Base-by-base conservation (phyloP, 306 rosid genomes). In the Acmispon strigosus region DNA sequence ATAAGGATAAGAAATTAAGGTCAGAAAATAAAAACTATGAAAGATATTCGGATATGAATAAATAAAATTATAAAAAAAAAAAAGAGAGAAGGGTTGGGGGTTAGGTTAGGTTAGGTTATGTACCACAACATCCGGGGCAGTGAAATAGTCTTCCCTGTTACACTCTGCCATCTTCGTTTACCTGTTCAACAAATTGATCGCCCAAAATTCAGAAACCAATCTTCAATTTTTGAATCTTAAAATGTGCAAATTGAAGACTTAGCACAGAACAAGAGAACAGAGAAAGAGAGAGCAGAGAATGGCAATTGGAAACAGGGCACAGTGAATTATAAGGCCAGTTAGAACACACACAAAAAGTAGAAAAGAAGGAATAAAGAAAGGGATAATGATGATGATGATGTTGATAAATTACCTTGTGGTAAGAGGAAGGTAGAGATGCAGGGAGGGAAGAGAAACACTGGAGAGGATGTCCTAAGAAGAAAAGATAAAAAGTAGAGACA, bases 141-240 rank as follows among this genome's bases (percentile, higher is more conserved):
- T 43, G 75, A 82, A 87, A 80, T 78, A 87, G 54, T 62, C 83
- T 69, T 85, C 88, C 45, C 85, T 74, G 49, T 81, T 81, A 86
- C 80, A 83, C 18, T 84, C 96, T 62, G 85, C 93, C 98, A 93
- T 90, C 74, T 80, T 74, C 14, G 45, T 51, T 68, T 36, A 66
- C 56, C 84, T 83, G 47, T 13, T 59, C 44, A 66, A 73, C 69
- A 71, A 48, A 17, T 37, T 18, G 37, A 74, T 16, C 65, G 36
- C n/a, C 39, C 58, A 19, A 29, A 45, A 41, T n/a, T 20, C 4
- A 62, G 16, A 66, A 66, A 44, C 11, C 8, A 5, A 29, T 61
- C 29, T 17, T 63, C 32, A 8, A 66, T 27, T 6, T 43, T 7
- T 6, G 5, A 43, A 44, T 14, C 53, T 18, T 32, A 74, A 41